Conservation (phyloP, 345 rosid species). For the Eucalyptus sp. region DNA sequence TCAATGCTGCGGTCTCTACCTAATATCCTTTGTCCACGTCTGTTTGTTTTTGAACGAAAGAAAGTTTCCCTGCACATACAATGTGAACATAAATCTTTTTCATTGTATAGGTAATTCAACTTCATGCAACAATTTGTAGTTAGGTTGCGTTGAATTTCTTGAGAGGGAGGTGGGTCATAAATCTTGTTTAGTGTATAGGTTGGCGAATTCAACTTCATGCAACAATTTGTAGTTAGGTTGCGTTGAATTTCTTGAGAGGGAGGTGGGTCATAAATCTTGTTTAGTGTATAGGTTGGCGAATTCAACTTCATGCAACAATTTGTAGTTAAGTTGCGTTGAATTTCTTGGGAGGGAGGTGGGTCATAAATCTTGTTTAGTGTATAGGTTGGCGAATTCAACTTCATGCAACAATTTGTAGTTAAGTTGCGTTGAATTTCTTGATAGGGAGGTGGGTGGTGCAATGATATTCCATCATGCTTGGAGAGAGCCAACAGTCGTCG, state of each 20-base stretch:
- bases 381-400: too few species aligned
- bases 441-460: conserved; percentile 99
- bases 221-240: neutral
- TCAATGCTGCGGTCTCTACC: neutral
- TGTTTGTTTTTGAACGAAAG: neutral
- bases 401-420: neutral
- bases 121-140: neutral
- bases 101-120: neutral
- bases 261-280: too few species aligned
- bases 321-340: too few species aligned
- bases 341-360: too few species aligned
- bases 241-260: neutral
- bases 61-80: neutral
- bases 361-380: too few species aligned
- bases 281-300: neutral
- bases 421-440: neutral
- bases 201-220: neutral
- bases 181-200: neutral
- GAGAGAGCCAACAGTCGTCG: conserved; percentile 63
- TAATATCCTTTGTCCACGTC: neutral
- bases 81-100: neutral
- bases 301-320: neutral
- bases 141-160: neutral
- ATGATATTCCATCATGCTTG: conserved; percentile 62
- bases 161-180: conserved; percentile 47